Conservation (phyloP, 441 rosid species). For the Euphorbia celastroides region DNA sequence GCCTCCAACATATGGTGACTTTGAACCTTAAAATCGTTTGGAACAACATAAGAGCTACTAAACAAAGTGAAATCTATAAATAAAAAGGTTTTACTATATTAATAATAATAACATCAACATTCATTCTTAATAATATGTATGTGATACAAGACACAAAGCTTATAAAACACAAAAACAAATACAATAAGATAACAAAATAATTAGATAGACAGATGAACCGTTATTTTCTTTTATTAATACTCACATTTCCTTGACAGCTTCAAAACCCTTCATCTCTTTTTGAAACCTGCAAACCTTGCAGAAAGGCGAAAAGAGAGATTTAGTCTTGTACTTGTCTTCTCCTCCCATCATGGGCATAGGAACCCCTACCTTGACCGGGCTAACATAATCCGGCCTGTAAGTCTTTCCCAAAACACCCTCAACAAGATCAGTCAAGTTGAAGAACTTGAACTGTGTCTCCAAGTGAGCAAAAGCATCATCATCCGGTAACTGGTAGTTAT, state of each 20-base stretch:
- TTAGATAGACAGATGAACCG: no score
- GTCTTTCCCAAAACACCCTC: slow-evolving; percentile 89
- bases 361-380: slow-evolving; percentile 69
- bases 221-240: not conserved
- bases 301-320: slow-evolving; percentile 50
- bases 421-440: slow-evolving; percentile 41
- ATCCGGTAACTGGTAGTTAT: slow-evolving; percentile 60
- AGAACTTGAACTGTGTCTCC: slow-evolving; percentile 77
- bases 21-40: no score
- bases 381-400: slow-evolving; percentile 62
- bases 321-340: slow-evolving; percentile 73
- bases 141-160: no score
- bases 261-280: no score
- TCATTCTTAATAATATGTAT: no score
- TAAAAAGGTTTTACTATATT: no score
- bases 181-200: no score
- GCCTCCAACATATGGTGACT: no score
- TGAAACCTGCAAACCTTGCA: slow-evolving; percentile 68
- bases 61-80: no score
- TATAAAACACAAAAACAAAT: no score
- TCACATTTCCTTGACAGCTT: slow-evolving; percentile 26
- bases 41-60: no score
- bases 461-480: slow-evolving; percentile 76
- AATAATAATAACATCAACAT: no score
- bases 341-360: slow-evolving; percentile 92